Evolutionary conservation across 2,329 filamentous ascomycete species (phyloP).

Genomic region (Fusarium succisae): DNA sequence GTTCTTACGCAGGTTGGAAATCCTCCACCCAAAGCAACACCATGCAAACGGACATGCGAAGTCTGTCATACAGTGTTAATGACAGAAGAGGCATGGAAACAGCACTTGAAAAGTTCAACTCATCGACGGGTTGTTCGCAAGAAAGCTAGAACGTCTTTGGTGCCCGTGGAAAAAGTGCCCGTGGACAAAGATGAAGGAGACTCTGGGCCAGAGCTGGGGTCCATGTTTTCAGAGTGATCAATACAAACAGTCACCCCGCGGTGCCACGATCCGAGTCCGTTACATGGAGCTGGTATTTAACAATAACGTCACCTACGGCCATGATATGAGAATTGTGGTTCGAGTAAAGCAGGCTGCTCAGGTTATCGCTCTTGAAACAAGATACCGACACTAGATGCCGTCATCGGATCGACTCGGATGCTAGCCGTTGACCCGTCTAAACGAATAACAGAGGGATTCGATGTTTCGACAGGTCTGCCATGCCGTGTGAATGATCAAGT

Average conservation of each 20-base stretch:
- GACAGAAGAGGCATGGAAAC: conserved; percentile 60
- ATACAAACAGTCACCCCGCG: background rate
- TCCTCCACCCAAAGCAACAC: conserved; percentile 61
- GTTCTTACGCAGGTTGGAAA: conserved; percentile 63
- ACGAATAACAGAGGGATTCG: background rate
- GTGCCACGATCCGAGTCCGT: background rate
- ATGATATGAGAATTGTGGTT: background rate
- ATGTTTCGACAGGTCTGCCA: background rate
- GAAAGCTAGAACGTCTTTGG: conserved; percentile 51
- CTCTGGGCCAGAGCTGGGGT: conserved; percentile 44
- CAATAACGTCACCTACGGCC: background rate
- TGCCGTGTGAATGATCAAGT: background rate
- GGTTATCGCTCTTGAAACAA: background rate
- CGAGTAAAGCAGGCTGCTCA: background rate
- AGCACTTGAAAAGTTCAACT: conserved; percentile 50
- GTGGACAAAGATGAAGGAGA: conserved; percentile 19
- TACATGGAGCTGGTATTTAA: background rate
- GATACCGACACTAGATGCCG: background rate
- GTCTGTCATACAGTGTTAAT: conserved; percentile 73
- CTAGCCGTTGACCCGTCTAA: background rate
- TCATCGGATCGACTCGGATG: background rate
- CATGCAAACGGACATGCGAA: conserved; percentile 72
- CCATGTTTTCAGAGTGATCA: conserved; percentile 40
- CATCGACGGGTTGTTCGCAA: conserved; percentile 49
- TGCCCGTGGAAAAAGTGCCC: conserved; percentile 41